Evolutionary conservation across 352 stramenopile species (phyloP).

Genomic region (Peronospora farinosa): DNA sequence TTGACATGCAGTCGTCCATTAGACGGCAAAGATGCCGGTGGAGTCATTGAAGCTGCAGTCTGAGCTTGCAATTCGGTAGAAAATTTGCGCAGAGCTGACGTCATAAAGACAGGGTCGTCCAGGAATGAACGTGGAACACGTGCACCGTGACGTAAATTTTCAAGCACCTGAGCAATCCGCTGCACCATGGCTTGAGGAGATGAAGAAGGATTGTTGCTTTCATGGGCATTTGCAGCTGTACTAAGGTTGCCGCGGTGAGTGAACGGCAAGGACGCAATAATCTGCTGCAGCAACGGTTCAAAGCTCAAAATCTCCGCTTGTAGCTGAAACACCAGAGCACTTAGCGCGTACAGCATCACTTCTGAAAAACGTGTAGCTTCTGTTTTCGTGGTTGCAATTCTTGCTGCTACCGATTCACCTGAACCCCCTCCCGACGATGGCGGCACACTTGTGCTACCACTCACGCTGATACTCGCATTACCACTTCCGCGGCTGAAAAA

Average conservation of each 20-base stretch:
- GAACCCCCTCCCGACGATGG: conserved; percentile 13
- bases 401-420: conserved; percentile 13
- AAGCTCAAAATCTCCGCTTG: conserved; percentile 72
- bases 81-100: conserved; percentile 36
- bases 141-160: conserved; percentile 42
- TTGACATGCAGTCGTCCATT: conserved; percentile 87
- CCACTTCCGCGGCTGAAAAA: conserved; percentile 47
- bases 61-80: conserved; percentile 32
- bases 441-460: conserved; percentile 6
- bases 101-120: conserved; percentile 46
- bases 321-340: conserved; percentile 65
- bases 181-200: conserved; percentile 43
- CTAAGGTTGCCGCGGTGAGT: conserved; percentile 24
- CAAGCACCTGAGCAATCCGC: conserved; percentile 45
- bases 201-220: conserved; percentile 17
- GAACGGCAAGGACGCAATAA: conserved; percentile 52
- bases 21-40: conserved; percentile 34
- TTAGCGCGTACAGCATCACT: conserved; percentile 68
- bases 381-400: conserved; percentile 53
- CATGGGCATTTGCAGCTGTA: conserved; percentile 13
- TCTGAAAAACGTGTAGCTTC: conserved; percentile 70
- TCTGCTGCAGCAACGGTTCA: conserved; percentile 57
- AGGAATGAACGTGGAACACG: conserved; percentile 45
- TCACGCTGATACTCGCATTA: conserved; percentile 9
- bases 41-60: conserved; percentile 22